These are phyloP conservation scores for Colletotrichum horii DNA, from an alignment of 2,329 filamentous ascomycete genomes.

Conservation along the genomic window DNA sequence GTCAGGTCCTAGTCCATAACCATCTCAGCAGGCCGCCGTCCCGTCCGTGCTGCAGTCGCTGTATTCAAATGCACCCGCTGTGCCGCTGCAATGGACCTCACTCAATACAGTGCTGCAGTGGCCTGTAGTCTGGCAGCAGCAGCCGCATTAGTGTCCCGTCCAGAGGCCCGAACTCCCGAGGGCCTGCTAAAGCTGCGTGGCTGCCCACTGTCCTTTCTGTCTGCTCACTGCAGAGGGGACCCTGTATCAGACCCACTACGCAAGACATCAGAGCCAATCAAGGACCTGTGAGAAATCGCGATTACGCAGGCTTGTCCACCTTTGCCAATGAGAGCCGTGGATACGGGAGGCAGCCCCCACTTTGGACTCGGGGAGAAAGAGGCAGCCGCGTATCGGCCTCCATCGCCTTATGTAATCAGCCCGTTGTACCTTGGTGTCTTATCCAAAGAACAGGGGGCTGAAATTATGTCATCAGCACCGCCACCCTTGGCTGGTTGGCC, in stretches of 20 bases:
- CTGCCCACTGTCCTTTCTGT: neutral
- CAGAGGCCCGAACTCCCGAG: neutral
- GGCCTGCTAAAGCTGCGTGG: neutral
- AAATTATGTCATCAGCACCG: conserved; percentile 18
- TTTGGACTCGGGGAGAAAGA: neutral
- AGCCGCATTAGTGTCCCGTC: neutral
- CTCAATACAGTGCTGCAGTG: neutral
- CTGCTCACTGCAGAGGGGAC: neutral
- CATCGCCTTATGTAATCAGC: neutral
- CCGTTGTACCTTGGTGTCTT: neutral
- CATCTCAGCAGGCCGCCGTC: neutral
- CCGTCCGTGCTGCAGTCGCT: neutral
- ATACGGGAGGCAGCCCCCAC: neutral
- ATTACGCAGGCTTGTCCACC: neutral
- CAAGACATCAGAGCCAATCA: neutral
- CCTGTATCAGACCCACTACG: neutral
- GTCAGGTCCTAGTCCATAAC: neutral
- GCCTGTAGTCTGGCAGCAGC: neutral
- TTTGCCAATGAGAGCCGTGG: neutral
- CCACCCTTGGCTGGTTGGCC: conserved; percentile 6
- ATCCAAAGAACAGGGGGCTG: neutral
- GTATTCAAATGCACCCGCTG: neutral
- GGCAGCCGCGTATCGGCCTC: neutral
- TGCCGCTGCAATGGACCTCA: neutral
- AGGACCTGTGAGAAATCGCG: neutral